Percentiles rank a stretch among this genome's conserved stretches.
These are phyloP conservation scores for Scopulariopsis brevicaulis DNA, from an alignment of 2,329 filamentous ascomycete species.

Conservation along the genomic window DNA sequence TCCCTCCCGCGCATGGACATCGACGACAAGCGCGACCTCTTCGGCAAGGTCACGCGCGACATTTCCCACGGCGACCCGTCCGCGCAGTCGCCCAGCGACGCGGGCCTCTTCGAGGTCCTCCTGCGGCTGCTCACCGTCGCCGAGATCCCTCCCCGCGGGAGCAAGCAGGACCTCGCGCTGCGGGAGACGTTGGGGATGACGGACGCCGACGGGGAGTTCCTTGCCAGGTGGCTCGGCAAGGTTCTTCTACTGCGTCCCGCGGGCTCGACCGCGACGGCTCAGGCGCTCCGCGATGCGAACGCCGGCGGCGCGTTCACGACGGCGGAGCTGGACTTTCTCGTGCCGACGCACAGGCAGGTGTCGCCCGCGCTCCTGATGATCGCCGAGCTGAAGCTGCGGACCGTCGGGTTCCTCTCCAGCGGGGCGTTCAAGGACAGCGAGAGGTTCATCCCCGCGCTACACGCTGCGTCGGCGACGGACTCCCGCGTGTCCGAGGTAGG, in stretches of 20 bases:
- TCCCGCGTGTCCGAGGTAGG: conserved; percentile 73
- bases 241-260: conserved; percentile 50
- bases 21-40: conserved; percentile 55
- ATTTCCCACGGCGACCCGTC: conserved; percentile 39
- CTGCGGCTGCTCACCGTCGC: conserved; percentile 64
- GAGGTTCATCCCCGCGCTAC: conserved; percentile 72
- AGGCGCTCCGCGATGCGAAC: conserved; percentile 1
- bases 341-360: conserved; percentile 36
- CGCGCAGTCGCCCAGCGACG: conserved; percentile 23
- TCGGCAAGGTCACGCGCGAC: conserved; percentile 59
- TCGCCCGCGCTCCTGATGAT: conserved; percentile 8
- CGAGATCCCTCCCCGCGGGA: conserved; percentile 63
- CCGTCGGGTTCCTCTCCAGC: conserved; percentile 64
- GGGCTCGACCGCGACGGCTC: conserved; percentile 10
- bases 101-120: conserved; percentile 67
- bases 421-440: conserved; percentile 77
- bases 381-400: conserved; percentile 41
- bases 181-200: conserved; percentile 56
- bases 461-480: conserved; percentile 73
- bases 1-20: conserved; percentile 44
- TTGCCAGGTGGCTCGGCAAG: conserved; percentile 66
- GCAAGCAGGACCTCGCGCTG: conserved; percentile 62
- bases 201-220: conserved; percentile 56
- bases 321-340: conserved; percentile 59
- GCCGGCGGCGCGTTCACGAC: conserved; percentile 39